Conservation (phyloP, 306 rosid genomes). For the Quercus parvula region DNA sequence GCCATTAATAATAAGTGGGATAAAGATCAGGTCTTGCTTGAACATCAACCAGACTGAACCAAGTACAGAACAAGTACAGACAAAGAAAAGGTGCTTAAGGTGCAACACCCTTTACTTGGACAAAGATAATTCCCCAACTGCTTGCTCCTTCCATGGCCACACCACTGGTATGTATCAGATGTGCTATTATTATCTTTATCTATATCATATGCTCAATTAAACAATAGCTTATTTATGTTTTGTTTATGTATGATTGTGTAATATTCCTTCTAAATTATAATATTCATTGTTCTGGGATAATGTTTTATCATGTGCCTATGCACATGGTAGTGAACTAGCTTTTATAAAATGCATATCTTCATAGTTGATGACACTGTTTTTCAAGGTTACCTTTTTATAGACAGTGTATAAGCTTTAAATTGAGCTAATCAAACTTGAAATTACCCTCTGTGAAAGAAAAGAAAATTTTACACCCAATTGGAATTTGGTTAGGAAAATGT, state of each 20-base stretch:
- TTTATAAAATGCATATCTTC: background rate
- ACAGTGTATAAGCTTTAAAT: background rate
- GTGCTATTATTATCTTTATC: background rate
- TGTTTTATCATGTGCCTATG: too few species aligned
- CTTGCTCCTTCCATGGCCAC: conserved; percentile 91
- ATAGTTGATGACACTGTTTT: background rate
- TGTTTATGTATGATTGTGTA: background rate
- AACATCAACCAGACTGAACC: conserved; percentile 1
- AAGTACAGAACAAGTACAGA: conserved; percentile 16
- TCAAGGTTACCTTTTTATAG: background rate
- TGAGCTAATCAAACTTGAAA: background rate
- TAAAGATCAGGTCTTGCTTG: conserved; percentile 31
- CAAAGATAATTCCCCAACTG: conserved; percentile 47
- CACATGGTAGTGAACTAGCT: too few species aligned
- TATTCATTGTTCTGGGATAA: too few species aligned
- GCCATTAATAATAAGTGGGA: conserved; percentile 14
- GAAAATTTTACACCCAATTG: background rate
- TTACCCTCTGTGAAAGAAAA: background rate
- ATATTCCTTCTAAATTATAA: background rate
- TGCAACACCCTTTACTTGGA: conserved; percentile 62
- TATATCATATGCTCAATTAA: background rate
- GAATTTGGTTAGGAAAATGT: background rate
- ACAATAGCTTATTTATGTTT: background rate
- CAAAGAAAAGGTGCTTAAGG: conserved; percentile 56
- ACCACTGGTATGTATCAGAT: conserved; percentile 44